Evolutionary conservation across 2,329 filamentous ascomycete genomes (phyloP), one percentile per base, ranked within the genome.

Genomic region (Microdochium nivale): DNA sequence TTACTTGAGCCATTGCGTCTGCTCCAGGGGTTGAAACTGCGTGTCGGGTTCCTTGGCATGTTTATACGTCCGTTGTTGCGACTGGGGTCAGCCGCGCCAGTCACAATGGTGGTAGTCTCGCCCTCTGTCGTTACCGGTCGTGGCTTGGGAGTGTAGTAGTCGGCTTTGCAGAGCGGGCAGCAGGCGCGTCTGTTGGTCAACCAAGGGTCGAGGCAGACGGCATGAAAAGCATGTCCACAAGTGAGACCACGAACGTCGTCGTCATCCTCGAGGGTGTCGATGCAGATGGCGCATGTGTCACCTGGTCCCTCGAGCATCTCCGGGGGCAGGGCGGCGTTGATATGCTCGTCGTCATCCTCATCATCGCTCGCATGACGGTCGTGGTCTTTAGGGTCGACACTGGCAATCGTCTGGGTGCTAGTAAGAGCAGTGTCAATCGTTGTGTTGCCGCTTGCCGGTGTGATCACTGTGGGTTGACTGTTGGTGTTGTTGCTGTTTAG

Each of bases 191-290:
- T 83, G 64, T 88, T 91, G 10, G 94, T 99, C 56, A 99, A 74
- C 94, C 94, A 99, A 11, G 94, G 94, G 61, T 99, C 94, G 48
- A 99, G 82, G 65, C 94, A 99, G 37, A 87, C 88, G 49, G 90
- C 91, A 67, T 99, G 94, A 80, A 97, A 99, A 51, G 92, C 91
- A 68, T 99, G 94, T n/a, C 94, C 94, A 63, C 94, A 99, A 3
- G 89, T 90, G 55, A 99, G 73, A 2, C 94, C 94, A 59, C 94
- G 88, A 49, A 99, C 85, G 65, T 99, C 92, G 60, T 97, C 94
- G 56, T 96, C 89, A 56, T 97, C 90, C 67, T 99, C 94, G 19
- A 99, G 80, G 0, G 81, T 86, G 64, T 99, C 94, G 58, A 99
- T 86, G 68, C 94, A 99, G 61, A 99, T 97, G 49, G 94, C 94